phyloP scores from a whole-genome alignment of 805 yeast species.

The Wickerhamomyces kurtzmanii region DNA sequence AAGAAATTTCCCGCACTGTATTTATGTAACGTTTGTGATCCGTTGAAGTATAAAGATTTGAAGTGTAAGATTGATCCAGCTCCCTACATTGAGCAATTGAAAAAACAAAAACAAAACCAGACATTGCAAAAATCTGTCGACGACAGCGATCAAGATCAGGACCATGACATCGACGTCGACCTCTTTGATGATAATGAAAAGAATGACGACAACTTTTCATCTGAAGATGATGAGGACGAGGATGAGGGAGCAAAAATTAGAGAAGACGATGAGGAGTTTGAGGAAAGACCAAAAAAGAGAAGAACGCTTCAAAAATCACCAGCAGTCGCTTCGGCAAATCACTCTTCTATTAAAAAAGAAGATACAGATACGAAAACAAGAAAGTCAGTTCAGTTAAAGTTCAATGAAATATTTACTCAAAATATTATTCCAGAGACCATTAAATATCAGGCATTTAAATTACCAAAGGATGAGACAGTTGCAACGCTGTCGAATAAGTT shows the following conservation, averaged over 20 bases:
- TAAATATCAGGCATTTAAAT: slow-evolving; percentile 4
- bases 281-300: slow-evolving; percentile 4
- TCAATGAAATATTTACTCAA: slow-evolving; percentile 31
- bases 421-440: slow-evolving; percentile 22
- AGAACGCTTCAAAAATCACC: background rate
- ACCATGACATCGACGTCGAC: background rate
- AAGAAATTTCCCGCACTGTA: slow-evolving; percentile 36
- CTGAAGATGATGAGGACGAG: slow-evolving; percentile 1
- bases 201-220: background rate
- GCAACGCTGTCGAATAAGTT: slow-evolving; percentile 33
- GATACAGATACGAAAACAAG: slow-evolving; percentile 24
- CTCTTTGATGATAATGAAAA: slow-evolving; percentile 1
- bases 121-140: background rate
- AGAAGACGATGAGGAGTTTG: slow-evolving; percentile 8
- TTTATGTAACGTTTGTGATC: slow-evolving; percentile 45
- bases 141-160: background rate
- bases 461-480: slow-evolving; percentile 23
- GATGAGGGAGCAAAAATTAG: slow-evolving; percentile 7
- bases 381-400: slow-evolving; percentile 40
- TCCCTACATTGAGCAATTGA: slow-evolving; percentile 13
- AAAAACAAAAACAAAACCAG: background rate
- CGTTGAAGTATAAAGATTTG: slow-evolving; percentile 24
- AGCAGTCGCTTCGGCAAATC: background rate
- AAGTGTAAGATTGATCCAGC: slow-evolving; percentile 20
- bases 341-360: background rate